A percentile compares a stretch with the other conserved stretches of the same genome.
Evolutionary conservation across 2,329 filamentous ascomycete species (phyloP).

Genomic region (Verticillium longisporum): DNA sequence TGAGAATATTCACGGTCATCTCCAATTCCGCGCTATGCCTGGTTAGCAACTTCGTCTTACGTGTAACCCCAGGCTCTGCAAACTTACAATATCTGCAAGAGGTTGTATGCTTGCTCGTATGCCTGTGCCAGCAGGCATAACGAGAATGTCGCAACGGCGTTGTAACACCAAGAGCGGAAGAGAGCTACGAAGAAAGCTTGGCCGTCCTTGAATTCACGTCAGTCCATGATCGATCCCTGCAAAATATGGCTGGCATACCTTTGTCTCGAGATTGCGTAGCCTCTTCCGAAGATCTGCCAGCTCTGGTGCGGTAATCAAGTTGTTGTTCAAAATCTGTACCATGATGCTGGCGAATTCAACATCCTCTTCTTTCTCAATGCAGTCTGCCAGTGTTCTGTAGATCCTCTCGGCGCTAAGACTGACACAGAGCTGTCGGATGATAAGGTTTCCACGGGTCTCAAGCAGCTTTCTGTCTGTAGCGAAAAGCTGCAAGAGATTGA

Average conservation of each 20-base stretch:
- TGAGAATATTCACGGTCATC: slow-evolving; percentile 98
- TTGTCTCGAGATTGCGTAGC: slow-evolving; percentile 82
- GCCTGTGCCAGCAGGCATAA: slow-evolving; percentile 92
- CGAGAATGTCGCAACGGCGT: slow-evolving; percentile 95
- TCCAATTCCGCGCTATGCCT: slow-evolving; percentile 78
- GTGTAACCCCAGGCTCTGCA: slow-evolving; percentile 13
- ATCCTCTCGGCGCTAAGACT: slow-evolving; percentile 92
- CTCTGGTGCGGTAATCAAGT: slow-evolving; percentile 94
- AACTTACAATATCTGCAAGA: slow-evolving; percentile 86
- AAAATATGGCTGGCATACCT: slow-evolving; percentile 37
- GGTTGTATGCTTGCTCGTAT: slow-evolving; percentile 95
- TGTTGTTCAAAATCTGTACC: slow-evolving; percentile 99
- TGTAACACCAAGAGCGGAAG: slow-evolving; percentile 97
- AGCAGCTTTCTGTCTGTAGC: slow-evolving; percentile 87
- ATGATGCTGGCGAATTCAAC: slow-evolving; percentile 99
- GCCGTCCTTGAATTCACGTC: slow-evolving; percentile 57
- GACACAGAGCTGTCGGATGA: slow-evolving; percentile 90
- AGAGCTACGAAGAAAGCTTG: slow-evolving; percentile 92
- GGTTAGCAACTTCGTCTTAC: not conserved
- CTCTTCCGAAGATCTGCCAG: slow-evolving; percentile 85
- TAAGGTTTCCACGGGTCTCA: slow-evolving; percentile 89
- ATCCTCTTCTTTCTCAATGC: slow-evolving; percentile 95
- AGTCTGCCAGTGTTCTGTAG: slow-evolving; percentile 91
- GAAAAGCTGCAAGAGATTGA: slow-evolving; percentile 89
- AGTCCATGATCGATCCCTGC: slow-evolving; percentile 1